Evolutionary conservation across 108 stramenopile genomes (phyloP).

Genomic region (Chaetoceros muelleri): DNA sequence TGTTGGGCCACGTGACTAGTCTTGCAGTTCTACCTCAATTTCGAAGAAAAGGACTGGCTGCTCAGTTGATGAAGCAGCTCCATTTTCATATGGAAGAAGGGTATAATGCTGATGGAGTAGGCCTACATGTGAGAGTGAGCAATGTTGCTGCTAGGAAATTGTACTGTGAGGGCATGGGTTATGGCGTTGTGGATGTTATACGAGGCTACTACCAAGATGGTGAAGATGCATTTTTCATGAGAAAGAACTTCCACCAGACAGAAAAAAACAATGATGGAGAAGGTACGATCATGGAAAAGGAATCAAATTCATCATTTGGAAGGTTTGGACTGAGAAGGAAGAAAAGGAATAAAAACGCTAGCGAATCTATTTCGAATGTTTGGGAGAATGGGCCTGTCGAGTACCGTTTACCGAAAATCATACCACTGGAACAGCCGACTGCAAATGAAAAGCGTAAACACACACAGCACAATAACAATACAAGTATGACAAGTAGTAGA

Average conservation of each 20-base stretch:
- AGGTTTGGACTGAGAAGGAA: too few relatives aligned
- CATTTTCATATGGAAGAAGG: conserved; percentile 56
- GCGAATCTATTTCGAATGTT: too few relatives aligned
- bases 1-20: conserved; percentile 72
- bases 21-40: conserved; percentile 63
- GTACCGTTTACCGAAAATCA: too few relatives aligned
- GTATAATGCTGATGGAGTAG: conserved; percentile 40
- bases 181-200: conserved; percentile 57
- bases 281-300: too few relatives aligned
- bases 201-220: conserved; percentile 82
- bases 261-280: too few relatives aligned
- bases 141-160: conserved; percentile 62
- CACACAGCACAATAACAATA: too few relatives aligned
- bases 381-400: too few relatives aligned
- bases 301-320: too few relatives aligned
- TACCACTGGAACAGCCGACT: too few relatives aligned
- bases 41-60: conserved; percentile 69
- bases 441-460: too few relatives aligned
- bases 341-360: too few relatives aligned
- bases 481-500: too few relatives aligned
- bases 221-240: conserved; percentile 88
- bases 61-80: conserved; percentile 57
- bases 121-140: conserved; percentile 67
- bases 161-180: conserved; percentile 55
- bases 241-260: conserved; percentile 42